phyloP scores from a whole-genome alignment of 257 asterid species.

The Prunella vulgaris region DNA sequence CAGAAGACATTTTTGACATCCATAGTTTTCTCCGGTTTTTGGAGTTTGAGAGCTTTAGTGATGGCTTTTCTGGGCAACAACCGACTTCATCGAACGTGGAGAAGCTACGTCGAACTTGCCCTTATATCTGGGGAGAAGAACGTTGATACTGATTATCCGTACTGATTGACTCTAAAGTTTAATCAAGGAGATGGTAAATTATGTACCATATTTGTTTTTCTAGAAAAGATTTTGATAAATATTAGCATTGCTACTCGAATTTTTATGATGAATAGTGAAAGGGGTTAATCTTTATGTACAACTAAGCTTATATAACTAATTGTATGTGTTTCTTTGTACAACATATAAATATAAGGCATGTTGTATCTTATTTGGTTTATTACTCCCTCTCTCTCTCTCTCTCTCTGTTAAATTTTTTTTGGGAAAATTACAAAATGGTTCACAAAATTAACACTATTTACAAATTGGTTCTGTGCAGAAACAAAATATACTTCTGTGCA shows the following conservation, averaged over 20 bases:
- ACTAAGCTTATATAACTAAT: neutral
- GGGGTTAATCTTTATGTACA: neutral
- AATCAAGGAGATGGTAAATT: neutral
- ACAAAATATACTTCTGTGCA: too few relatives aligned
- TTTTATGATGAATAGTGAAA: neutral
- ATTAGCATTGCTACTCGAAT: neutral
- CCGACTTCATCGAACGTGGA: slow-evolving; percentile 11
- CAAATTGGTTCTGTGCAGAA: too few relatives aligned
- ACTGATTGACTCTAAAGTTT: slow-evolving; percentile 2
- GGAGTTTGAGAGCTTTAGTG: neutral
- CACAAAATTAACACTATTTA: too few relatives aligned
- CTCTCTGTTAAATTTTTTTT: too few relatives aligned
- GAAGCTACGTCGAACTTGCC: slow-evolving; percentile 6
- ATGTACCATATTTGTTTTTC: slow-evolving; percentile 4
- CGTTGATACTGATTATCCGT: neutral
- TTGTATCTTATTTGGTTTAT: too few relatives aligned
- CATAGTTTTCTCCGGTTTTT: neutral
- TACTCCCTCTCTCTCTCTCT: too few relatives aligned
- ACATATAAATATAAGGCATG: neutral
- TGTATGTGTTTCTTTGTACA: neutral
- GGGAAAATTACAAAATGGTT: too few relatives aligned
- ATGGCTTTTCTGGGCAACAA: neutral
- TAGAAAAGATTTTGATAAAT: neutral
- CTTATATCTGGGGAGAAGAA: slow-evolving; percentile 3
- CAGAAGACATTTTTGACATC: slow-evolving; percentile 7